A percentile compares a stretch with the other conserved stretches of the same genome.
Conservation (phyloP, 2,329 filamentous ascomycete genomes). For the Drechslera avenae region DNA sequence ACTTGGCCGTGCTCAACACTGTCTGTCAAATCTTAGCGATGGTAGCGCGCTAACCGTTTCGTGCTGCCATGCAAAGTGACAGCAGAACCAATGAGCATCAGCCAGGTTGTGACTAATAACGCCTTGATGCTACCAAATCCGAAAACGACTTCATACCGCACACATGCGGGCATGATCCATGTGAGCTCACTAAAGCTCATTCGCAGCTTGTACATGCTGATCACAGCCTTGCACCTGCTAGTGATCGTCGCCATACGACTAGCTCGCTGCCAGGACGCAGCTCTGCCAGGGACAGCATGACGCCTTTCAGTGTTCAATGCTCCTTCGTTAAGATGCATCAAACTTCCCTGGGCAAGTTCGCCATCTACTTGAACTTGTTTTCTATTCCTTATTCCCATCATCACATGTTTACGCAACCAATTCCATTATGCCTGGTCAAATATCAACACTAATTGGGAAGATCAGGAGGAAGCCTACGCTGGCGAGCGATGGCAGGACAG, state of each 20-base stretch:
- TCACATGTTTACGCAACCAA: conserved; percentile 2
- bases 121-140: conserved; percentile 10
- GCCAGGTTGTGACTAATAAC: conserved; percentile 10
- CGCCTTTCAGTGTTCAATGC: conserved; percentile 8
- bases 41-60: not conserved
- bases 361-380: conserved; percentile 2
- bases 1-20: conserved; percentile 13
- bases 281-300: conserved; percentile 12
- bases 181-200: conserved; percentile 11
- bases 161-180: conserved; percentile 7
- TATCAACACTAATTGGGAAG: conserved; percentile 52
- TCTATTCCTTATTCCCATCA: not conserved
- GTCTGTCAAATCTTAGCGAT: conserved; percentile 18
- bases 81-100: conserved; percentile 22
- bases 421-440: conserved; percentile 40
- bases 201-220: conserved; percentile 23
- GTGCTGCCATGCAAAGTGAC: conserved; percentile 18
- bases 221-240: conserved; percentile 20
- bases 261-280: conserved; percentile 4
- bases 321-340: conserved; percentile 2
- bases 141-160: conserved; percentile 5
- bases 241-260: conserved; percentile 15
- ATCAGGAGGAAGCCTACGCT: conserved; percentile 55
- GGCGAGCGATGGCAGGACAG: conserved; percentile 56
- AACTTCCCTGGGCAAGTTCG: conserved; percentile 3